These are phyloP conservation scores for Mycena indigotica DNA, from an alignment of 768 basidiomycete species.

Conservation along the genomic window DNA sequence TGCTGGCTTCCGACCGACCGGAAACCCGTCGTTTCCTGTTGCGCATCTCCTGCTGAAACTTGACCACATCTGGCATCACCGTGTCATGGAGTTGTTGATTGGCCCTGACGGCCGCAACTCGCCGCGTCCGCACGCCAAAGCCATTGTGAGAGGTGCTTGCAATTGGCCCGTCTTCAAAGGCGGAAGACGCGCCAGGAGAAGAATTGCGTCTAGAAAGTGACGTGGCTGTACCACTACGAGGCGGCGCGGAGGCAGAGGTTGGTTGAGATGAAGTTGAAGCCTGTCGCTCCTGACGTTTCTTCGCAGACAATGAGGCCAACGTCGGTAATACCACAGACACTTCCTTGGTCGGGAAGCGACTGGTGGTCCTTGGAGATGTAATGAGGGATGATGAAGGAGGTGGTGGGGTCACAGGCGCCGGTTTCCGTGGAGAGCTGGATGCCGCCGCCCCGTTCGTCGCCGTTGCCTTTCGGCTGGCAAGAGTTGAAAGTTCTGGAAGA, in stretches of 20 bases:
- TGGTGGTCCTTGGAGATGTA: neutral
- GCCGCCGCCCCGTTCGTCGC: neutral
- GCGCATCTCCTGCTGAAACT: slow-evolving; percentile 69
- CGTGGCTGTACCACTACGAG: slow-evolving; percentile 2
- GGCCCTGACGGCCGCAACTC: slow-evolving; percentile 49
- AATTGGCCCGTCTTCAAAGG: slow-evolving; percentile 11
- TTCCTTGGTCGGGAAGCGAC: slow-evolving; percentile 1
- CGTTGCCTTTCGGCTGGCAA: neutral
- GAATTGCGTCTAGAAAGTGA: neutral
- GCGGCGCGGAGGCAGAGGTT: slow-evolving; percentile 8
- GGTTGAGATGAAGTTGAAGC: neutral
- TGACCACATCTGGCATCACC: slow-evolving; percentile 79
- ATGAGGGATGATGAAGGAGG: slow-evolving; percentile 18
- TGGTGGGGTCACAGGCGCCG: slow-evolving; percentile 6
- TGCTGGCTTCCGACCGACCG: slow-evolving; percentile 30
- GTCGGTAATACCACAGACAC: slow-evolving; percentile 5
- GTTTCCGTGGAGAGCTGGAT: neutral
- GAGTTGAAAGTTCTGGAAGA: slow-evolving; percentile 1
- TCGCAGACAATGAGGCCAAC: neutral
- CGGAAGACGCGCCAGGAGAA: slow-evolving; percentile 14
- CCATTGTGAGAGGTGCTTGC: too few relatives aligned
- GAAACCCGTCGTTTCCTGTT: slow-evolving; percentile 36
- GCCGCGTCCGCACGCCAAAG: slow-evolving; percentile 29
- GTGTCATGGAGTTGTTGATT: slow-evolving; percentile 57
- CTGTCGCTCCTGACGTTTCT: slow-evolving; percentile 8